Conservation (phyloP, 495 filamentous ascomycete species). For the Talaromyces proteolyticus region DNA sequence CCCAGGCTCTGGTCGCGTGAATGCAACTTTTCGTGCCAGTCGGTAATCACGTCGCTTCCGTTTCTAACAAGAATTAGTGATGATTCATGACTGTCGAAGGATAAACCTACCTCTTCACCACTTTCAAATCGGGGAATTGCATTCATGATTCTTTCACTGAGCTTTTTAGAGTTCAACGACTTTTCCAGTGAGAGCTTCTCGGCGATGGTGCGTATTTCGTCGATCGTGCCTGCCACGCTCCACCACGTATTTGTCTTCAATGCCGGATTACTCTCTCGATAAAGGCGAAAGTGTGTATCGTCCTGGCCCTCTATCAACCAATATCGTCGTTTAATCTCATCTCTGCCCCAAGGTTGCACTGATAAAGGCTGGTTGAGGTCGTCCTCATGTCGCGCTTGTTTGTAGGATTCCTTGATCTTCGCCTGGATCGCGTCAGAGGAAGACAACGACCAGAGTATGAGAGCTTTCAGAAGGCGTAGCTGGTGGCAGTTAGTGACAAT, state of each 20-base stretch:
- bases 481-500: slow-evolving; percentile 31
- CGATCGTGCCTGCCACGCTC: slow-evolving; percentile 84
- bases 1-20: slow-evolving; percentile 79
- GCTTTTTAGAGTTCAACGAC: slow-evolving; percentile 66
- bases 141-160: slow-evolving; percentile 70
- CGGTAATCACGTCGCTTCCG: slow-evolving; percentile 90
- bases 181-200: slow-evolving; percentile 74
- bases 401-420: slow-evolving; percentile 84
- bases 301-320: slow-evolving; percentile 92
- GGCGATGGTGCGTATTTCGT: slow-evolving; percentile 71
- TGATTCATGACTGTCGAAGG: background rate
- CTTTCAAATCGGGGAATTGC: slow-evolving; percentile 93
- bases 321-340: slow-evolving; percentile 86
- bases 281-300: slow-evolving; percentile 91
- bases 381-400: slow-evolving; percentile 80
- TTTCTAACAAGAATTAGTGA: slow-evolving; percentile 54
- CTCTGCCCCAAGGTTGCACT: slow-evolving; percentile 89
- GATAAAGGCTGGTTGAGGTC: slow-evolving; percentile 91
- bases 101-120: slow-evolving; percentile 69
- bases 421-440: slow-evolving; percentile 78
- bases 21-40: slow-evolving; percentile 76
- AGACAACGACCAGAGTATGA: slow-evolving; percentile 85
- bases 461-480: slow-evolving; percentile 74
- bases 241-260: slow-evolving; percentile 79
- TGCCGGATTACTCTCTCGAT: slow-evolving; percentile 84